Percentiles rank a stretch among this genome's conserved stretches.
phyloP scores from a whole-genome alignment of 2,329 filamentous ascomycete genomes.

The Fonsecaea nubica region DNA sequence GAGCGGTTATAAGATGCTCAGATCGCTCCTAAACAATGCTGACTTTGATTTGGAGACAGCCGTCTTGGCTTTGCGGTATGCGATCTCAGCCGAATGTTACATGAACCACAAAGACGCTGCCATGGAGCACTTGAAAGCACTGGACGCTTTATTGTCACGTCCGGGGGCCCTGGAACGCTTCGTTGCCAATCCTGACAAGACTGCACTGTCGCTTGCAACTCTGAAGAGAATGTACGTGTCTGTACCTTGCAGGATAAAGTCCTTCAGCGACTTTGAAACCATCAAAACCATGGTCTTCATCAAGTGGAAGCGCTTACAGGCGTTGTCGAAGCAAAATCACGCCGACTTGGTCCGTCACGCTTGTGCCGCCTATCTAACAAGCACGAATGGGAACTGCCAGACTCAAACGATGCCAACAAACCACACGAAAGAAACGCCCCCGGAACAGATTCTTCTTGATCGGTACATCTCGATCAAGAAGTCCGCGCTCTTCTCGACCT shows the following conservation, averaged over 20 bases:
- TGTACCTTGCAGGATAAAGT: slow-evolving; percentile 11
- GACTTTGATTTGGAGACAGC: slow-evolving; percentile 17
- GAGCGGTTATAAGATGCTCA: slow-evolving; percentile 16
- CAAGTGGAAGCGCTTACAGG: slow-evolving; percentile 11
- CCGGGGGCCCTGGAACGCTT: slow-evolving; percentile 10
- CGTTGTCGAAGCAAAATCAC: slow-evolving; percentile 13
- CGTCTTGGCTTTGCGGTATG: slow-evolving; percentile 13
- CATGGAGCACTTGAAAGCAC: slow-evolving; percentile 14
- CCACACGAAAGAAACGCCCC: neutral
- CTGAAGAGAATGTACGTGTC: slow-evolving; percentile 15
- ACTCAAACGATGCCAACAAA: neutral
- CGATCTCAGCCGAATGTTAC: slow-evolving; percentile 21
- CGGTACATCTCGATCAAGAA: slow-evolving; percentile 16
- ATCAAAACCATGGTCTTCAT: slow-evolving; percentile 16
- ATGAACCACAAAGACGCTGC: slow-evolving; percentile 14
- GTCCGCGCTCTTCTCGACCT: slow-evolving; percentile 12
- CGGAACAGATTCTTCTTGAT: slow-evolving; percentile 4
- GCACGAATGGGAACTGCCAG: neutral
- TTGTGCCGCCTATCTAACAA: neutral
- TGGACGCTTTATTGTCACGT: slow-evolving; percentile 13
- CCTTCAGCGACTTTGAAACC: slow-evolving; percentile 15
- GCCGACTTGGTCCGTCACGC: slow-evolving; percentile 14
- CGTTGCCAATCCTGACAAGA: slow-evolving; percentile 13
- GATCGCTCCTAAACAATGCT: slow-evolving; percentile 9
- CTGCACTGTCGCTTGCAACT: slow-evolving; percentile 15